Evolutionary conservation across 2,329 filamentous ascomycete species (phyloP).

Genomic region (Verticillium klebahnii): DNA sequence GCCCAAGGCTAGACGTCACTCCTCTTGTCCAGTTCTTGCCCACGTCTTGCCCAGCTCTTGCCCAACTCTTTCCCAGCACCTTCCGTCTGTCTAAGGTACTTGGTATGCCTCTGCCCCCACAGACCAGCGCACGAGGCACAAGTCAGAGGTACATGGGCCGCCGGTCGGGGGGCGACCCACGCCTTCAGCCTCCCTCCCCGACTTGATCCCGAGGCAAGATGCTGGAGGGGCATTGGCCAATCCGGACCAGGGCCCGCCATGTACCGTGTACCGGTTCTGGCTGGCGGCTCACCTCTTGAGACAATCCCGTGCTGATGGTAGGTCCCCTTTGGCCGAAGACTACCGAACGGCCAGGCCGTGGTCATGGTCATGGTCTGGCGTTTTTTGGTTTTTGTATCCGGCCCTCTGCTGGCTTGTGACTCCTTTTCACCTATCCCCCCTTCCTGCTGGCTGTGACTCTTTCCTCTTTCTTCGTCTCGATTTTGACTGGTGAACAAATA

Average conservation of each 20-base stretch:
- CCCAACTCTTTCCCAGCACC: no score
- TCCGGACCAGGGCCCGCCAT: neutral
- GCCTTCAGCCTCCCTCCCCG: neutral
- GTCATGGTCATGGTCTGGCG: neutral
- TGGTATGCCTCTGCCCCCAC: no score
- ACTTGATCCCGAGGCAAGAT: neutral
- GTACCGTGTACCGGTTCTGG: neutral
- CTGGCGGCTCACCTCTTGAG: neutral
- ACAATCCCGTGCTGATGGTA: neutral
- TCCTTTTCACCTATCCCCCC: constrained; percentile 4
- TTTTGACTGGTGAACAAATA: neutral
- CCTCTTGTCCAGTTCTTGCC: neutral
- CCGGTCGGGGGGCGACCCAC: neutral
- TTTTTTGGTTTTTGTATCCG: neutral
- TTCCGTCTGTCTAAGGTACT: no score
- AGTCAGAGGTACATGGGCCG: neutral
- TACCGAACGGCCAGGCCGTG: neutral
- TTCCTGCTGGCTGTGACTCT: neutral
- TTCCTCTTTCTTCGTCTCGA: constrained; percentile 8
- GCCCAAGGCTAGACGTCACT: constrained; percentile 10
- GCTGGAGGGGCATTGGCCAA: neutral
- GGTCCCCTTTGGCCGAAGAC: constrained; percentile 4
- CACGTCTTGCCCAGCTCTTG: neutral
- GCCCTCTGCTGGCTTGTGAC: constrained; percentile 12
- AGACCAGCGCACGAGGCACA: neutral